phyloP scores from a whole-genome alignment of 129 eudicot genomes.

The Ambrosia artemisiifolia region DNA sequence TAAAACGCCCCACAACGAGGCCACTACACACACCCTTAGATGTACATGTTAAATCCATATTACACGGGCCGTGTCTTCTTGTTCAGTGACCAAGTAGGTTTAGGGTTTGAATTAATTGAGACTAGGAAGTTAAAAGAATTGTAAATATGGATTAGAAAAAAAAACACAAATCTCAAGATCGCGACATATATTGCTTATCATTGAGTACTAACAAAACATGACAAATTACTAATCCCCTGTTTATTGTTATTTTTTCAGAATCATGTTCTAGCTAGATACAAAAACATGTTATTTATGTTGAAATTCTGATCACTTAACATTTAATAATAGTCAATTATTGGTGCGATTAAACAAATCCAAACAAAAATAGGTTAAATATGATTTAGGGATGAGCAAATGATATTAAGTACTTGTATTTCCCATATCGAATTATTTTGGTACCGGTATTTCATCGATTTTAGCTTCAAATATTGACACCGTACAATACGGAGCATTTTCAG shows the following conservation, averaged over 20 bases:
- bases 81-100: conserved; percentile 9
- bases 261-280: neutral
- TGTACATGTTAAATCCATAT: neutral
- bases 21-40: no score
- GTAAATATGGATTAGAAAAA: neutral
- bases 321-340: neutral
- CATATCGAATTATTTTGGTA: no score
- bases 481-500: no score
- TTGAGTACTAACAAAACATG: neutral
- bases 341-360: neutral
- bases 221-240: neutral
- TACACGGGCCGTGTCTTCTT: neutral
- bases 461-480: no score
- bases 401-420: no score
- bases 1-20: no score
- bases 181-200: conserved; percentile 11
- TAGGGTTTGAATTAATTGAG: neutral
- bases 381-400: no score
- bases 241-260: neutral
- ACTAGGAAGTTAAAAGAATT: neutral
- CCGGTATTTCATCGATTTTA: no score
- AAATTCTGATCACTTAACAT: neutral
- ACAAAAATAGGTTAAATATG: neutral
- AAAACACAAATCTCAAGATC: neutral
- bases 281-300: neutral